Evolutionary conservation across 176 grass and related monocot species (phyloP).

Genomic region (Hyparrhenia diplandra): DNA sequence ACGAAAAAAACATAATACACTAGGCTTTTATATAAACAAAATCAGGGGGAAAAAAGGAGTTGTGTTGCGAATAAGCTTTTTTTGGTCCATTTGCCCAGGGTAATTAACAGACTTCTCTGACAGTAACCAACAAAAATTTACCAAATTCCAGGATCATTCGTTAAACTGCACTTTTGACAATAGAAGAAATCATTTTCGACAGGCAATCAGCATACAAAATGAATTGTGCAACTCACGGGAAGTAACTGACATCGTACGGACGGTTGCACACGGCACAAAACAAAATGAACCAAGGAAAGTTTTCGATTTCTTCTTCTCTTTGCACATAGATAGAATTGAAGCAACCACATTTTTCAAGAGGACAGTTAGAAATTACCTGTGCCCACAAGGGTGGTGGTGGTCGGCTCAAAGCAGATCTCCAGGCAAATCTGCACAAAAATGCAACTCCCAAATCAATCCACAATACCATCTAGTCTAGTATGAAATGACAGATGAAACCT

Average conservation of each 20-base stretch:
- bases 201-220: background rate
- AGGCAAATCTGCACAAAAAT: constrained; percentile 60
- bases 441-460: constrained; percentile 13
- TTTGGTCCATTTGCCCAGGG: background rate
- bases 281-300: background rate
- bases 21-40: background rate
- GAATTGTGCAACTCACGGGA: background rate
- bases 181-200: background rate
- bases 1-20: background rate
- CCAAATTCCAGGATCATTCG: too few relatives aligned
- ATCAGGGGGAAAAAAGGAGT: background rate
- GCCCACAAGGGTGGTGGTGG: constrained; percentile 23
- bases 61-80: background rate
- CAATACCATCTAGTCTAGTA: background rate
- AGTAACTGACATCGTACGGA: background rate
- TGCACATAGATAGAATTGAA: background rate
- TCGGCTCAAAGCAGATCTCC: constrained; percentile 67
- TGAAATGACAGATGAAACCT: background rate
- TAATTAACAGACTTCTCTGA: background rate
- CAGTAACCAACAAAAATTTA: background rate
- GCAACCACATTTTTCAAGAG: background rate
- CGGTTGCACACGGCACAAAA: background rate
- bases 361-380: constrained; percentile 5
- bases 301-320: background rate
- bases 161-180: background rate